Conservation (phyloP, 352 stramenopile species). For the Pythium guiyangense region DNA sequence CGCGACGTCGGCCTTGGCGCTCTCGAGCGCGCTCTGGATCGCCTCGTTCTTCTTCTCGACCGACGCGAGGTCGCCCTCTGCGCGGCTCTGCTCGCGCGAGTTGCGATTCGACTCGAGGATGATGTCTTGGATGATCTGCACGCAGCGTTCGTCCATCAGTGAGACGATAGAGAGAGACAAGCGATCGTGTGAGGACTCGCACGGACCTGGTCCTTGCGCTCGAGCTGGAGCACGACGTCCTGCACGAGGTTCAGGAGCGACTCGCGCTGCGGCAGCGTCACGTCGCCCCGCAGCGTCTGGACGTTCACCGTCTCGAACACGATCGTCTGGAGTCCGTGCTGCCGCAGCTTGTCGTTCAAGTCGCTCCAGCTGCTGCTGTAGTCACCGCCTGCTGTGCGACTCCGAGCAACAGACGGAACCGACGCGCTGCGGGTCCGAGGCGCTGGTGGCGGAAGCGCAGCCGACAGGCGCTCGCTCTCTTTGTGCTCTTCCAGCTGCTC, state of each 20-base stretch:
- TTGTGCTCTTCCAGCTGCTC: conserved; percentile 6
- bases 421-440: conserved; percentile 1
- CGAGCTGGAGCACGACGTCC: conserved; percentile 52
- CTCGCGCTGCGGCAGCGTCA: conserved; percentile 30
- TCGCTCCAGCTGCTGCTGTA: conserved; percentile 9
- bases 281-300: neutral
- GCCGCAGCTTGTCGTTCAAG: conserved; percentile 53
- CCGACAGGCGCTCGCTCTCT: conserved; percentile 1
- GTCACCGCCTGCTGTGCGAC: neutral
- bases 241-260: conserved; percentile 63
- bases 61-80: conserved; percentile 35
- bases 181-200: no score
- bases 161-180: neutral
- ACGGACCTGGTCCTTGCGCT: conserved; percentile 66
- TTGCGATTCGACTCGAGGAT: conserved; percentile 62
- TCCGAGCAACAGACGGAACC: neutral
- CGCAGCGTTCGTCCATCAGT: no score
- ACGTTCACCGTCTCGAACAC: conserved; percentile 24
- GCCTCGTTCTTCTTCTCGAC: conserved; percentile 53
- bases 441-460: no score
- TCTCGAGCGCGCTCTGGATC: conserved; percentile 34
- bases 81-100: conserved; percentile 42
- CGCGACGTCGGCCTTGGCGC: conserved; percentile 43
- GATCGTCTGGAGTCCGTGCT: conserved; percentile 47
- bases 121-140: conserved; percentile 65